Percentiles rank a stretch among this genome's conserved stretches.
Evolutionary conservation across 768 basidiomycete genomes (phyloP).

Genomic region (Pleurotus salmoneostramineus): DNA sequence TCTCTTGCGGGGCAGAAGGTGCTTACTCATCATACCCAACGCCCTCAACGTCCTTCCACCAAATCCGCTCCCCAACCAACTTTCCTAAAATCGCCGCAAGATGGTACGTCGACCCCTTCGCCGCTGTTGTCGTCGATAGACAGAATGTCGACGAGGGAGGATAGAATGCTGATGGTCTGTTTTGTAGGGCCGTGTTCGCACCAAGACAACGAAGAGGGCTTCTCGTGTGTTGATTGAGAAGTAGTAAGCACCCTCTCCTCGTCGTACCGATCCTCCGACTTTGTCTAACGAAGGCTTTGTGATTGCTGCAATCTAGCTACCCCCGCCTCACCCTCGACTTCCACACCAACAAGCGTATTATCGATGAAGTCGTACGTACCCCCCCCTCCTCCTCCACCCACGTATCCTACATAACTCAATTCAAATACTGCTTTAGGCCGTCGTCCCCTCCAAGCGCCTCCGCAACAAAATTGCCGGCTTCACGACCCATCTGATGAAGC

Average conservation of each 20-base stretch:
- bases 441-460: conserved; percentile 97
- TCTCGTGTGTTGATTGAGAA: conserved; percentile 99
- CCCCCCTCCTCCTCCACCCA: neutral
- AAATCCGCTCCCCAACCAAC: conserved; percentile 19
- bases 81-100: conserved; percentile 19
- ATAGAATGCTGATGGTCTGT: conserved; percentile 2
- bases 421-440: conserved; percentile 48
- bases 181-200: conserved; percentile 94
- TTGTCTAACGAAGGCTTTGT: too few relatives aligned
- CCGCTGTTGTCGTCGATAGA: neutral
- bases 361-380: conserved; percentile 84
- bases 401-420: neutral
- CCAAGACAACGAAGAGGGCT: conserved; percentile 99
- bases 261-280: neutral
- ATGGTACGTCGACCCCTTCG: conserved; percentile 41
- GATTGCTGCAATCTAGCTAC: conserved; percentile 55
- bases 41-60: neutral
- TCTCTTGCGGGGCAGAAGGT: neutral
- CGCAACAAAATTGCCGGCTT: conserved; percentile 99
- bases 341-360: conserved; percentile 99
- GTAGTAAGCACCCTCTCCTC: conserved; percentile 61
- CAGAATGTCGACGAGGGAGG: too few relatives aligned
- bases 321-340: conserved; percentile 99
- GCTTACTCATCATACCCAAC: neutral
- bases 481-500: conserved; percentile 99